These are phyloP conservation scores for Colletotrichum eleusines DNA, from an alignment of 2,329 filamentous ascomycete species.

Conservation along the genomic window DNA sequence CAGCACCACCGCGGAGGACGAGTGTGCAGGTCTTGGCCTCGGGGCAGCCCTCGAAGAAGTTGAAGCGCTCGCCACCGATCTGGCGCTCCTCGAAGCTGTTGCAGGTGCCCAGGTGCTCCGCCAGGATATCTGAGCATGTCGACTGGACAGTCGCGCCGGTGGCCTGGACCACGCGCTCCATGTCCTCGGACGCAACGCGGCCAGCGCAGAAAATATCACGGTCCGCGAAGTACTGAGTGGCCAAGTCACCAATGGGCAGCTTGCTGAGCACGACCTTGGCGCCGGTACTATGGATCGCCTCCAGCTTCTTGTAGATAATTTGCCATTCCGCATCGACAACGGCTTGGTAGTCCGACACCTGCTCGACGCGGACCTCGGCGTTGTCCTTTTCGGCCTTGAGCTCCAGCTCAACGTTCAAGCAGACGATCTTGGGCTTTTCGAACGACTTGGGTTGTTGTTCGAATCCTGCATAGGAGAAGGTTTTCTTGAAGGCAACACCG, in stretches of 20 bases:
- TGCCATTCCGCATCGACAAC: slow-evolving; percentile 99
- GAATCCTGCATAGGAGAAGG: slow-evolving; percentile 98
- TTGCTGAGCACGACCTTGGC: slow-evolving; percentile 98
- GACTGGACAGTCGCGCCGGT: slow-evolving; percentile 94
- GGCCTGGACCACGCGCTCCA: slow-evolving; percentile 95
- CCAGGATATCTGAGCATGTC: slow-evolving; percentile 93
- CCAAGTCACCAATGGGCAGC: slow-evolving; percentile 95
- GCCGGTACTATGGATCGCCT: slow-evolving; percentile 91
- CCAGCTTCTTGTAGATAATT: slow-evolving; percentile 99
- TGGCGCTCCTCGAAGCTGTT: slow-evolving; percentile 94
- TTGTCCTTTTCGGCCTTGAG: slow-evolving; percentile 99
- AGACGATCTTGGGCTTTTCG: slow-evolving; percentile 94
- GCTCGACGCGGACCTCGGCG: slow-evolving; percentile 96
- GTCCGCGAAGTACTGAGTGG: slow-evolving; percentile 98
- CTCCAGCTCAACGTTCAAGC: slow-evolving; percentile 97
- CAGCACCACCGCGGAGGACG: slow-evolving; percentile 92
- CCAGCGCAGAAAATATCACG: slow-evolving; percentile 98
- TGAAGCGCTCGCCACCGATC: slow-evolving; percentile 97
- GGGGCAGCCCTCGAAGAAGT: slow-evolving; percentile 97
- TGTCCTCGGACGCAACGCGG: slow-evolving; percentile 89
- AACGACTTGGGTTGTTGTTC: slow-evolving; percentile 99
- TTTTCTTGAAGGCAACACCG: slow-evolving; percentile 99
- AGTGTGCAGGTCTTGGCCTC: slow-evolving; percentile 97
- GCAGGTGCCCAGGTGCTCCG: slow-evolving; percentile 91
- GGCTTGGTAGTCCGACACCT: slow-evolving; percentile 98